These are phyloP conservation scores for Alectoria sarmentosa DNA, from an alignment of 495 filamentous ascomycete species.

Conservation along the genomic window DNA sequence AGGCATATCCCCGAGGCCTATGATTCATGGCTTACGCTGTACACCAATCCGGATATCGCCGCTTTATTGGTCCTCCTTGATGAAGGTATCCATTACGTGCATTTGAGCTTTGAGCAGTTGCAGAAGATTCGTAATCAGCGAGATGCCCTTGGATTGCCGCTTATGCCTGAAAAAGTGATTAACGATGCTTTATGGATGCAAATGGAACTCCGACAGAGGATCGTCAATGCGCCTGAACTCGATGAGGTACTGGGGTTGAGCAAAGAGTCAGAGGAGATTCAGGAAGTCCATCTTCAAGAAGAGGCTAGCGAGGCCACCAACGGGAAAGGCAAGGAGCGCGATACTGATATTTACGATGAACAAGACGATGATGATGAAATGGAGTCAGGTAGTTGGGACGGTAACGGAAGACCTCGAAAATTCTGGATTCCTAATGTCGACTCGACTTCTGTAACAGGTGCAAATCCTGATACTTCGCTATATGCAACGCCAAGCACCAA, in stretches of 20 bases:
- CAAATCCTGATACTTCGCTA: slow-evolving; percentile 39
- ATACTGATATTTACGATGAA: slow-evolving; percentile 21
- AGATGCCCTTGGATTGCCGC: slow-evolving; percentile 47
- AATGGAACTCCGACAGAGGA: slow-evolving; percentile 48
- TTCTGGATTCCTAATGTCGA: slow-evolving; percentile 53
- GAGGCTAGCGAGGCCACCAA: slow-evolving; percentile 21
- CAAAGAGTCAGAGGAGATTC: slow-evolving; percentile 26
- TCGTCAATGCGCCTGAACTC: slow-evolving; percentile 46
- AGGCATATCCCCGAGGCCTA: slow-evolving; percentile 36
- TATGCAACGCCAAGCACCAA: slow-evolving; percentile 26
- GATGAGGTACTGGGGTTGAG: slow-evolving; percentile 42
- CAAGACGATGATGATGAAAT: slow-evolving; percentile 29
- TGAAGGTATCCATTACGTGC: slow-evolving; percentile 55
- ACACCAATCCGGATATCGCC: slow-evolving; percentile 45
- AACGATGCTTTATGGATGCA: slow-evolving; percentile 49
- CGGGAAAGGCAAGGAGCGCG: slow-evolving; percentile 38
- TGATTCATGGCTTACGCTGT: slow-evolving; percentile 38
- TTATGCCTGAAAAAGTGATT: slow-evolving; percentile 47
- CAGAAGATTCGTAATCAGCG: slow-evolving; percentile 45
- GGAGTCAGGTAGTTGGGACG: slow-evolving; percentile 45
- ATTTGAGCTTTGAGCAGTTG: slow-evolving; percentile 52
- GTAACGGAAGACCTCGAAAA: slow-evolving; percentile 44
- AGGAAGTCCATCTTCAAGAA: slow-evolving; percentile 15
- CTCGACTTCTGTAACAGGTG: slow-evolving; percentile 52
- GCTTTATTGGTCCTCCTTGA: slow-evolving; percentile 51